phyloP scores from a whole-genome alignment of 1,284 basidiomycete genomes.

The Taiwanofungus camphoratus region DNA sequence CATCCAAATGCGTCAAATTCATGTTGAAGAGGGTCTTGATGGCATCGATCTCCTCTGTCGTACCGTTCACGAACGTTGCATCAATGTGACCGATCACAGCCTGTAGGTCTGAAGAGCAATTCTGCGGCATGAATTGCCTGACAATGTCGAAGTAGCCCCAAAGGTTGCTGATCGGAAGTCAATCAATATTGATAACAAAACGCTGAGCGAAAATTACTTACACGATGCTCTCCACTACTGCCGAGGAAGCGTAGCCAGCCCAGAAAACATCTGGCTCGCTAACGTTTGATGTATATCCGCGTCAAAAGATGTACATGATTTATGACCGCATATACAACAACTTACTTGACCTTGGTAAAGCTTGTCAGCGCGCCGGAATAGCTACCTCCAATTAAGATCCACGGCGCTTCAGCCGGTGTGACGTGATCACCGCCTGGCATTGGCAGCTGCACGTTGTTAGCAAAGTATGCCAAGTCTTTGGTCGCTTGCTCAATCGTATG shows the following conservation, averaged over 20 bases:
- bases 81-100: constrained; percentile 62
- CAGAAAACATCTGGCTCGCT: constrained; percentile 64
- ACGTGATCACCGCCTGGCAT: constrained; percentile 59
- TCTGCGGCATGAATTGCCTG: constrained; percentile 60
- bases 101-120: constrained; percentile 68
- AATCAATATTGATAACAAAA: not conserved
- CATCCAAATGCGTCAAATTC: constrained; percentile 55
- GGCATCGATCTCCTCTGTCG: constrained; percentile 39
- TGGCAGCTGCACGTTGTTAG: constrained; percentile 57
- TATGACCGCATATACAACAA: constrained; percentile 5
- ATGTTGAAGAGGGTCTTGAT: constrained; percentile 58
- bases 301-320: not conserved
- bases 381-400: constrained; percentile 69
- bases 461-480: constrained; percentile 67
- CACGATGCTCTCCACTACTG: constrained; percentile 63
- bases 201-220: constrained; percentile 24
- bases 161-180: constrained; percentile 34
- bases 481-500: constrained; percentile 70
- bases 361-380: constrained; percentile 65
- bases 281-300: constrained; percentile 5
- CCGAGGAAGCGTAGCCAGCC: constrained; percentile 68
- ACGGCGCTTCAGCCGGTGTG: constrained; percentile 53
- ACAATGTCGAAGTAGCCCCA: constrained; percentile 72
- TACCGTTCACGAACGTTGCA: constrained; percentile 40
- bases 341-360: constrained; percentile 69